phyloP scores from a whole-genome alignment of 345 rosid species.

The Geranium brycei region DNA sequence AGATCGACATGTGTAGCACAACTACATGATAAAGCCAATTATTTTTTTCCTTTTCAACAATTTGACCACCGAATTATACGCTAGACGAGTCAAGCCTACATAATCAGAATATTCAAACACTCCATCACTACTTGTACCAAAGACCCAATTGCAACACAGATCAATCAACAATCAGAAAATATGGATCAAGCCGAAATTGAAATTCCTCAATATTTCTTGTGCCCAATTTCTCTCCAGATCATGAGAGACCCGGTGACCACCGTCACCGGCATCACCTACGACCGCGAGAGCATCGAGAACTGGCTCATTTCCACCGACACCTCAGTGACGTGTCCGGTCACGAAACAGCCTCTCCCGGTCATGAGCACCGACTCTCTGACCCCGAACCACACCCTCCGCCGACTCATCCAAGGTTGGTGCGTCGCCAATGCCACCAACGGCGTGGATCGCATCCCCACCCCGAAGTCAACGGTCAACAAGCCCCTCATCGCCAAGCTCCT shows the following conservation, averaged over 20 bases:
- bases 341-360: constrained; percentile 34
- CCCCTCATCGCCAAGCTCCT: constrained; percentile 17
- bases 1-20: too few species aligned
- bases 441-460: constrained; percentile 20
- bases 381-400: constrained; percentile 35
- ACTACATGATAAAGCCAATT: too few species aligned
- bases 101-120: too few species aligned
- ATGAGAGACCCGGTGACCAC: constrained; percentile 53
- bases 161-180: too few species aligned
- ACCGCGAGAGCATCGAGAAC: constrained; percentile 42
- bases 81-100: too few species aligned
- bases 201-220: constrained; percentile 37
- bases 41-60: too few species aligned
- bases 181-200: constrained; percentile 10
- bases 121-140: too few species aligned
- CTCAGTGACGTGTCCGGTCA: constrained; percentile 32
- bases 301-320: constrained; percentile 26
- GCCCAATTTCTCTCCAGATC: constrained; percentile 52
- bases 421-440: constrained; percentile 11
- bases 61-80: too few species aligned
- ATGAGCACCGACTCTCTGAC: constrained; percentile 22
- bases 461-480: constrained; percentile 19
- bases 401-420: constrained; percentile 51
- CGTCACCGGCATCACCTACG: constrained; percentile 48
- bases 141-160: too few species aligned